Percentiles rank a stretch among this genome's conserved stretches.
These are phyloP conservation scores for Akanthomyces muscarius DNA, from an alignment of 2,329 filamentous ascomycete species.

Conservation along the genomic window DNA sequence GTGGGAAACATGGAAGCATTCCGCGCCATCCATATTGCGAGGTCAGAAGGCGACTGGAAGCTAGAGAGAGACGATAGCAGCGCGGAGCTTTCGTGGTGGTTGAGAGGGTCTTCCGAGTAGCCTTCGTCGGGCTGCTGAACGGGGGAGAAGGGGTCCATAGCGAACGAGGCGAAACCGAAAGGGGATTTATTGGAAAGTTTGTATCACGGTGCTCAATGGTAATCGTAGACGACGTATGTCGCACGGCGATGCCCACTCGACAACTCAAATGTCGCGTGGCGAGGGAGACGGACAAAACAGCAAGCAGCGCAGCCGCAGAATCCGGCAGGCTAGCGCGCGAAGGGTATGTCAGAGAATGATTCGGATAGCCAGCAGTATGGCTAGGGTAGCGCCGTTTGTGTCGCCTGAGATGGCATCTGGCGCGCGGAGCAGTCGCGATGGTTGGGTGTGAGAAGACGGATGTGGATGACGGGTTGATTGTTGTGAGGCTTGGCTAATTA, in stretches of 20 bases:
- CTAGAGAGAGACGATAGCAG: conserved; percentile 32
- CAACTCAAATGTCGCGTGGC: conserved; percentile 6
- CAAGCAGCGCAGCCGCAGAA: background rate
- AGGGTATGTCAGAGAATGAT: background rate
- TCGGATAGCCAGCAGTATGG: background rate
- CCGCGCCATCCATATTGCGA: conserved; percentile 47
- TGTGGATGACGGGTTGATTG: conserved; percentile 12
- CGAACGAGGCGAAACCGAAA: conserved; percentile 10
- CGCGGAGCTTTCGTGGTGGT: conserved; percentile 35
- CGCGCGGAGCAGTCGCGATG: background rate
- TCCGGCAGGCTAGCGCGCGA: background rate
- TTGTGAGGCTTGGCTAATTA: background rate
- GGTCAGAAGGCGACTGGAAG: conserved; percentile 38
- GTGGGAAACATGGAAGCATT: conserved; percentile 48
- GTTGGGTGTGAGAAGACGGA: background rate
- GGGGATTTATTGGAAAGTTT: background rate
- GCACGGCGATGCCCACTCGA: background rate
- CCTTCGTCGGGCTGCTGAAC: conserved; percentile 71
- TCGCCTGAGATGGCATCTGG: conserved; percentile 9
- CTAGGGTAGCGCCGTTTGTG: background rate
- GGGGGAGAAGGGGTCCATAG: conserved; percentile 47
- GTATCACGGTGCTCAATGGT: background rate
- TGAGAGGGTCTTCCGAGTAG: conserved; percentile 73
- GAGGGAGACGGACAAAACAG: background rate
- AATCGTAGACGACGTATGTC: background rate